phyloP scores from a whole-genome alignment of 2,329 filamentous ascomycete species.

The Diaporthe aspalathi region DNA sequence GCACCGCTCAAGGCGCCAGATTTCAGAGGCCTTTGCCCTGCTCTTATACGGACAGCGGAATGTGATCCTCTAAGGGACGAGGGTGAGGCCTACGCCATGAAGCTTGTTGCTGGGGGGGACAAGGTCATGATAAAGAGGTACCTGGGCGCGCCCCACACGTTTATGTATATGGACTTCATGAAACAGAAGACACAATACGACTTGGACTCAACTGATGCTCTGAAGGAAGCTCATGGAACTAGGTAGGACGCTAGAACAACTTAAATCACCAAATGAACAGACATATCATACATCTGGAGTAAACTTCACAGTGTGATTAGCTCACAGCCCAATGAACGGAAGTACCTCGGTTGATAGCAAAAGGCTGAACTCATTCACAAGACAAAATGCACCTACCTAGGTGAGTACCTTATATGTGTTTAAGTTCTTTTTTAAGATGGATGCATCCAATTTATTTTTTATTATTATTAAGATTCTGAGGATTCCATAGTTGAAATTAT shows the following conservation, averaged over 20 bases:
- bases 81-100: constrained; percentile 54
- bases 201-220: constrained; percentile 46
- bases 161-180: constrained; percentile 47
- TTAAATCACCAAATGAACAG: no score
- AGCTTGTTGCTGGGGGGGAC: constrained; percentile 50
- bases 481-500: no score
- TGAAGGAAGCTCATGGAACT: constrained; percentile 47
- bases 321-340: no score
- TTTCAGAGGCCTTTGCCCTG: constrained; percentile 49
- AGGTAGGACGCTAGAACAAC: not conserved
- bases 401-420: no score
- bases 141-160: constrained; percentile 52
- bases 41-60: constrained; percentile 49
- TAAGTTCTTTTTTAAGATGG: no score
- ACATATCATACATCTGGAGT: no score
- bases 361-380: no score
- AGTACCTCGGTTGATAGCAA: no score
- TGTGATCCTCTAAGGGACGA: constrained; percentile 55
- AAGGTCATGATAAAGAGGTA: constrained; percentile 53
- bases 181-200: constrained; percentile 50
- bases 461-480: no score
- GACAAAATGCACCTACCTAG: no score
- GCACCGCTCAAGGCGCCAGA: constrained; percentile 48
- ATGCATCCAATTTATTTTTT: no score
- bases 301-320: no score